Evolutionary conservation across 805 yeast species (phyloP).

Genomic region (Yamadazyma phyllophila): DNA sequence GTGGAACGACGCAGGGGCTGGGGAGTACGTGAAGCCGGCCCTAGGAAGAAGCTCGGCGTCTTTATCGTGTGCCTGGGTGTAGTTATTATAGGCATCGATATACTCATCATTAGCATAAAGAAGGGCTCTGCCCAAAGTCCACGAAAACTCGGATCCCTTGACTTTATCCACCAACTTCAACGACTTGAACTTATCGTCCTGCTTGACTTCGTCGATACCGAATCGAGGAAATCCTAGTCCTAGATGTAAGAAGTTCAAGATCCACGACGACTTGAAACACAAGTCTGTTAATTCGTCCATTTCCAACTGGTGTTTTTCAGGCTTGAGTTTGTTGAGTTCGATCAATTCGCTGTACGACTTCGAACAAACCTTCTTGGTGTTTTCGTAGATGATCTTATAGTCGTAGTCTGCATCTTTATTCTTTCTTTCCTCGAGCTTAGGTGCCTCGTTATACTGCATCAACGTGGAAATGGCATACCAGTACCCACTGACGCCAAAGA

Average conservation of each 20-base stretch:
- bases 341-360: constrained; percentile 37
- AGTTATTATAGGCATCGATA: constrained; percentile 39
- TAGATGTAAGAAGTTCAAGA: constrained; percentile 53
- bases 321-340: constrained; percentile 28
- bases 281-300: constrained; percentile 49
- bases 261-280: constrained; percentile 64
- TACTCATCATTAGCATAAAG: constrained; percentile 59
- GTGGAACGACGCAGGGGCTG: constrained; percentile 46
- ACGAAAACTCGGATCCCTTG: constrained; percentile 46
- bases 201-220: constrained; percentile 37
- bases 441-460: constrained; percentile 28
- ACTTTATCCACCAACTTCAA: constrained; percentile 44
- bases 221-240: constrained; percentile 60
- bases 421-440: neutral
- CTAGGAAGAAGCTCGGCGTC: constrained; percentile 14
- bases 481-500: constrained; percentile 66
- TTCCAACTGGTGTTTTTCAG: constrained; percentile 26
- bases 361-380: constrained; percentile 49
- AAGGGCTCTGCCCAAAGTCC: constrained; percentile 62
- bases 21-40: constrained; percentile 50
- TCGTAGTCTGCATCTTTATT: constrained; percentile 31
- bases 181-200: constrained; percentile 25
- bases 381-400: constrained; percentile 40
- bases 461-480: constrained; percentile 59
- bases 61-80: constrained; percentile 13